Evolutionary conservation across 805 yeast genomes (phyloP).

Genomic region (Kodamaea neixiangensis): DNA sequence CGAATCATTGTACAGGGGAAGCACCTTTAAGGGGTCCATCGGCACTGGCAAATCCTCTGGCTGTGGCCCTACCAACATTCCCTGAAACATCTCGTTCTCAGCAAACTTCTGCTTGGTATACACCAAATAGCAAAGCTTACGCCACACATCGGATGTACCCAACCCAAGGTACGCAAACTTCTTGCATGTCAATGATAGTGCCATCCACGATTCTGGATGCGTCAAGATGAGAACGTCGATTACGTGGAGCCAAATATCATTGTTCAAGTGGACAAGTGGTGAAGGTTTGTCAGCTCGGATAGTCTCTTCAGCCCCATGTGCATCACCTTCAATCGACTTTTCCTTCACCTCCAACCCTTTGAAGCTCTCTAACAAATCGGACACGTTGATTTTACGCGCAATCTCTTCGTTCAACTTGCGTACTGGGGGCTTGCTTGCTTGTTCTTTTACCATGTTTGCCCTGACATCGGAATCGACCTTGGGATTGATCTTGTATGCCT

Average conservation of each 20-base stretch:
- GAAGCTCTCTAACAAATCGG: slow-evolving; percentile 38
- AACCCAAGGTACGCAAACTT: slow-evolving; percentile 60
- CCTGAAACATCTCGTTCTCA: slow-evolving; percentile 39
- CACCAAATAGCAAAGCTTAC: slow-evolving; percentile 48
- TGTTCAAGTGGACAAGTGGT: slow-evolving; percentile 44
- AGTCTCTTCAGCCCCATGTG: background rate
- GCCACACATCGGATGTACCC: slow-evolving; percentile 50
- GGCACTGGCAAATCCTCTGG: slow-evolving; percentile 35
- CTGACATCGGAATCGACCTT: slow-evolving; percentile 72
- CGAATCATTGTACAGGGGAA: slow-evolving; percentile 33
- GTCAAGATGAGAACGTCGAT: slow-evolving; percentile 46
- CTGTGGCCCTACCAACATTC: slow-evolving; percentile 43
- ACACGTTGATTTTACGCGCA: slow-evolving; percentile 45
- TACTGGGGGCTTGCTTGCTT: slow-evolving; percentile 33
- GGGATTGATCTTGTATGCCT: slow-evolving; percentile 60
- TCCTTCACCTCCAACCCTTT: slow-evolving; percentile 25
- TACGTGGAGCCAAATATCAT: slow-evolving; percentile 57
- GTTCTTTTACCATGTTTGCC: slow-evolving; percentile 47
- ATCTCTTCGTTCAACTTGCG: slow-evolving; percentile 35
- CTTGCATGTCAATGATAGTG: slow-evolving; percentile 59
- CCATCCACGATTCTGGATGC: slow-evolving; percentile 67
- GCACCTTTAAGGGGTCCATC: slow-evolving; percentile 26
- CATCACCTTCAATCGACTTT: slow-evolving; percentile 19
- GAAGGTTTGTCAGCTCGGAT: slow-evolving; percentile 17
- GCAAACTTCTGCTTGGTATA: slow-evolving; percentile 59